These are phyloP conservation scores for Penicillium sp. DNA, from an alignment of 2,329 filamentous ascomycete genomes.

Conservation along the genomic window DNA sequence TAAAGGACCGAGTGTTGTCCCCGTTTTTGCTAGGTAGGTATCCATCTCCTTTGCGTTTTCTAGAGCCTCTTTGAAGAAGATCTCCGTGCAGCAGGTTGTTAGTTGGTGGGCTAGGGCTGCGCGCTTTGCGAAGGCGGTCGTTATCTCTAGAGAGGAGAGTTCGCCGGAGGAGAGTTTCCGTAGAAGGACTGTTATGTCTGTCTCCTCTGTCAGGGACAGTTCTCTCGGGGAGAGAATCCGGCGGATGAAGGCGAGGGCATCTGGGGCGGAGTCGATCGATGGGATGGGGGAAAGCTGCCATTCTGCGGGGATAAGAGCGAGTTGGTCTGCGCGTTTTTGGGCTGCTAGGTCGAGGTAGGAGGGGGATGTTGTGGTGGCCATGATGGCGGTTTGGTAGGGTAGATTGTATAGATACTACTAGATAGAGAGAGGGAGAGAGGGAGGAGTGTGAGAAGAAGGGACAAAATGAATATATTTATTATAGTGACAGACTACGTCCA, in stretches of 20 bases:
- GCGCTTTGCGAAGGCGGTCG: constrained; percentile 45
- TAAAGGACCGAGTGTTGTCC: constrained; percentile 57
- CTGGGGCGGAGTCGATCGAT: constrained; percentile 20
- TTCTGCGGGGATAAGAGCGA: constrained; percentile 27
- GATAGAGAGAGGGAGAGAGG: no score
- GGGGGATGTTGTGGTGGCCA: constrained; percentile 8
- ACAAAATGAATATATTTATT: no score
- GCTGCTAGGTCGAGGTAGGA: constrained; percentile 29
- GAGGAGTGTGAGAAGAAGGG: no score
- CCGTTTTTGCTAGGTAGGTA: constrained; percentile 41
- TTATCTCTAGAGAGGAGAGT: constrained; percentile 24
- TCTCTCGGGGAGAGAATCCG: constrained; percentile 19
- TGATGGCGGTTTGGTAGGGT: neutral
- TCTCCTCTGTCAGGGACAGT: constrained; percentile 29
- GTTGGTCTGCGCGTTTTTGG: constrained; percentile 27
- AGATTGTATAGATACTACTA: neutral
- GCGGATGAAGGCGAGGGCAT: constrained; percentile 25
- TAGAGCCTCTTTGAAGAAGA: constrained; percentile 56
- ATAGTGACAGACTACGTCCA: no score
- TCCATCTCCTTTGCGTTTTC: constrained; percentile 52
- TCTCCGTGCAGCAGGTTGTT: constrained; percentile 53
- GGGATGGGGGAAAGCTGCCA: constrained; percentile 30
- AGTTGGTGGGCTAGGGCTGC: constrained; percentile 39
- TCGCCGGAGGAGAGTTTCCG: constrained; percentile 25
- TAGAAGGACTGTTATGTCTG: constrained; percentile 27